These are phyloP conservation scores for Neoscytalidium dimidiatum DNA, from an alignment of 2,329 filamentous ascomycete species.

Conservation along the genomic window DNA sequence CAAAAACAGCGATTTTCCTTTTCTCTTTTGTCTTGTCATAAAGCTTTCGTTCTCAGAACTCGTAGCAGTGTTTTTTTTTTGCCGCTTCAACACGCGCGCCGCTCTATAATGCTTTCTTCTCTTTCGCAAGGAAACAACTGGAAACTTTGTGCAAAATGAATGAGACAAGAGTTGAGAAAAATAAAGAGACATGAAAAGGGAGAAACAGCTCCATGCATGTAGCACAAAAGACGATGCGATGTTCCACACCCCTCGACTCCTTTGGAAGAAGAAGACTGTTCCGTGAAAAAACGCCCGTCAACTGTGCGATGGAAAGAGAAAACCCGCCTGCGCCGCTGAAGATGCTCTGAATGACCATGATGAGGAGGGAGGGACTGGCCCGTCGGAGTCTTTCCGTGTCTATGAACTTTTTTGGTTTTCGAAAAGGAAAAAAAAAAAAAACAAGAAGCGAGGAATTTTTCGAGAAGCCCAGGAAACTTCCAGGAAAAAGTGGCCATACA, in stretches of 20 bases:
- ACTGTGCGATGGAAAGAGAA: constrained; percentile 6
- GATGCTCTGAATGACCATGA: constrained; percentile 9
- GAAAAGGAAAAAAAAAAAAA: constrained; percentile 27
- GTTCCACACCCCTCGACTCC: constrained; percentile 14
- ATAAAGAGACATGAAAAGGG: neutral
- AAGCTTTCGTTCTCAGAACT: constrained; percentile 17
- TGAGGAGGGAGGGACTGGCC: constrained; percentile 6
- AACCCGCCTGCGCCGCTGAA: constrained; percentile 18
- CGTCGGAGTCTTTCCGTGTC: neutral
- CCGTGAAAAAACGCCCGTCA: constrained; percentile 15
- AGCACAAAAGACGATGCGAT: constrained; percentile 6
- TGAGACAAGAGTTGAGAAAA: neutral
- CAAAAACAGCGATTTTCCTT: constrained; percentile 3
- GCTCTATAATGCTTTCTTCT: constrained; percentile 17
- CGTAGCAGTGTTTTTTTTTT: constrained; percentile 4
- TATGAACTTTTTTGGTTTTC: constrained; percentile 27
- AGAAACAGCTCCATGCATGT: constrained; percentile 1
- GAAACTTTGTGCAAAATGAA: neutral
- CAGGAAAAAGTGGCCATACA: constrained; percentile 21
- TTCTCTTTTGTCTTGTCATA: constrained; percentile 14
- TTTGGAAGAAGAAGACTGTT: constrained; percentile 7
- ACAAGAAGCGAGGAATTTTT: constrained; percentile 23
- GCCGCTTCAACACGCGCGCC: neutral
- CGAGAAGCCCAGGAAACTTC: constrained; percentile 12
- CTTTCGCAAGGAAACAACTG: neutral